Conservation (phyloP, 441 rosid species). For the Populus tomentosa region DNA sequence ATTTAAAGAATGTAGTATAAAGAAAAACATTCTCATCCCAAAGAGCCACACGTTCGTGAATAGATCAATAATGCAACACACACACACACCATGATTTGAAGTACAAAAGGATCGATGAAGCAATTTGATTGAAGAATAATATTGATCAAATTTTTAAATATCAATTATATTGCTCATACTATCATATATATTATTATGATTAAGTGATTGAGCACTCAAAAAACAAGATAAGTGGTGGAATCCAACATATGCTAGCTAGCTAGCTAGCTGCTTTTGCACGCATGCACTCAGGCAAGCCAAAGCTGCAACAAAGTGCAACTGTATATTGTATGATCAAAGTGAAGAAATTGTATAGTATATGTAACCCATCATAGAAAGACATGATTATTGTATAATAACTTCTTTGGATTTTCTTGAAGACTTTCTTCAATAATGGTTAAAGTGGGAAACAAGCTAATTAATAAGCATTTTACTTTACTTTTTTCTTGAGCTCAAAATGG, state of each 20-base stretch:
- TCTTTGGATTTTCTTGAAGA: no score
- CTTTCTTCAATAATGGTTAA: conserved; percentile 25
- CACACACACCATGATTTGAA: not conserved
- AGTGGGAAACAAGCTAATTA: conserved; percentile 22
- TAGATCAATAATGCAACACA: not conserved
- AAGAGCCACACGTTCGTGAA: not conserved
- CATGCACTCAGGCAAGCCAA: not conserved
- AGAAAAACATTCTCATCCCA: not conserved
- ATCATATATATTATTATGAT: not conserved
- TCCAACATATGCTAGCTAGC: conserved; percentile 3
- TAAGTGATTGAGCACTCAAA: not conserved
- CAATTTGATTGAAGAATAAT: not conserved
- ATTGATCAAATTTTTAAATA: not conserved
- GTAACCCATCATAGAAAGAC: not conserved
- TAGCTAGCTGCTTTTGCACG: not conserved
- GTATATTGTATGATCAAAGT: not conserved
- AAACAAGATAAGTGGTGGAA: conserved; percentile 7
- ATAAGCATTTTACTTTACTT: not conserved
- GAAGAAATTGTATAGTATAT: not conserved
- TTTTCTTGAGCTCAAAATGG: conserved; percentile 5
- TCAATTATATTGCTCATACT: not conserved
- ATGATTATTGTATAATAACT: conserved; percentile 20
- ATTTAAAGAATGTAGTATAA: not conserved
- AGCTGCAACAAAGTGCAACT: not conserved
- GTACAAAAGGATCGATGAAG: not conserved